A percentile compares a stretch with the other conserved stretches of the same genome.
Conservation (phyloP, 2,329 filamentous ascomycete species). For the Alternaria arborescens region DNA sequence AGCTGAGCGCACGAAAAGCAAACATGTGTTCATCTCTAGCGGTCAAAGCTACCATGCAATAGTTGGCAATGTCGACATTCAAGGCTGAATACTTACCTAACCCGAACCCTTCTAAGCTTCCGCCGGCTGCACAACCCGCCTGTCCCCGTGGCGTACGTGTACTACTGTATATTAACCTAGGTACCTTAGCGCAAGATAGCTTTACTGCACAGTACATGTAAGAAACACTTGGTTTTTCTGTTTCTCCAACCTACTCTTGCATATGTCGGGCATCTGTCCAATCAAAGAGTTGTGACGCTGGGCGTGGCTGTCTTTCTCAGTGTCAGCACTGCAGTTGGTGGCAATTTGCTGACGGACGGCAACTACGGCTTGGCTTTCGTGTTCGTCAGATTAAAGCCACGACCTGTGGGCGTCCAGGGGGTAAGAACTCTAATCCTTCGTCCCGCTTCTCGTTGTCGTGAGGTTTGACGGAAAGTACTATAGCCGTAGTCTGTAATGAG, state of each 20-base stretch:
- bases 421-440: slow-evolving; percentile 4
- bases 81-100: background rate
- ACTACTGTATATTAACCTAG: background rate
- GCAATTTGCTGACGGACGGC: slow-evolving; percentile 3
- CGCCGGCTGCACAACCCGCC: slow-evolving; percentile 1
- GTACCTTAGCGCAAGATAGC: background rate
- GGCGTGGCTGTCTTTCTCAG: background rate
- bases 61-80: background rate
- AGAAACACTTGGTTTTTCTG: background rate
- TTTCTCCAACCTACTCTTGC: background rate
- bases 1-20: background rate
- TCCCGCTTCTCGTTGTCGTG: background rate
- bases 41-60: background rate
- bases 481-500: background rate
- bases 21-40: background rate
- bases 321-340: background rate
- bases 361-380: background rate
- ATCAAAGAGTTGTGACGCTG: background rate
- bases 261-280: background rate
- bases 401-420: background rate
- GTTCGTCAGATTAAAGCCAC: slow-evolving; percentile 1
- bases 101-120: background rate
- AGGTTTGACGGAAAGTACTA: background rate
- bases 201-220: background rate
- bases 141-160: background rate